phyloP scores from a whole-genome alignment of 1,139 yeast species.

The Sugiyamaella xylanicola region DNA sequence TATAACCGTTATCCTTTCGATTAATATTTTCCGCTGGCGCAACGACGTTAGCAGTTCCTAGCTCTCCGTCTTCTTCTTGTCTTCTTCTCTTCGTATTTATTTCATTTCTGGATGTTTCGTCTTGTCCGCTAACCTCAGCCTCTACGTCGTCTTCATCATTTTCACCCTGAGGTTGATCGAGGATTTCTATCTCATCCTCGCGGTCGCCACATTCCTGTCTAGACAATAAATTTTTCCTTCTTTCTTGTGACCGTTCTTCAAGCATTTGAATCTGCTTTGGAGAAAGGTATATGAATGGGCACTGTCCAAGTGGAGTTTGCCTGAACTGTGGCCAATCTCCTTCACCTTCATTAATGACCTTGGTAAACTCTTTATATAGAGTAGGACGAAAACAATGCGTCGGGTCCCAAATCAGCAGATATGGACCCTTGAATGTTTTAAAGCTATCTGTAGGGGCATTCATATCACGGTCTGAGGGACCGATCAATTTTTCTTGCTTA shows the following conservation, averaged over 20 bases:
- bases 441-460: constrained; percentile 81
- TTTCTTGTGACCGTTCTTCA: constrained; percentile 11
- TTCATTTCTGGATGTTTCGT: background rate
- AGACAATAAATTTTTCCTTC: background rate
- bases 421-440: constrained; percentile 67
- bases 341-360: constrained; percentile 47
- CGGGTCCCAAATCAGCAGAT: constrained; percentile 78
- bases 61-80: background rate
- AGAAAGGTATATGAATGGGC: constrained; percentile 64
- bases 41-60: background rate
- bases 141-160: background rate
- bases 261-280: constrained; percentile 26
- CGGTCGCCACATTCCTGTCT: constrained; percentile 6
- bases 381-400: constrained; percentile 80
- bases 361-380: constrained; percentile 77
- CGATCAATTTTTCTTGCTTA: constrained; percentile 80
- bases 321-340: constrained; percentile 54
- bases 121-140: background rate
- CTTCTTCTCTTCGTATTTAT: background rate
- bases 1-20: no score
- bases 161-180: background rate
- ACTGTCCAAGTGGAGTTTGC: constrained; percentile 50
- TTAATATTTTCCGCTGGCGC: no score
- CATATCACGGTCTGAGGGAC: constrained; percentile 89
- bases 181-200: constrained; percentile 4